Evolutionary conservation across 305 asterid species (phyloP).

Genomic region (Euphrasia arctica): DNA sequence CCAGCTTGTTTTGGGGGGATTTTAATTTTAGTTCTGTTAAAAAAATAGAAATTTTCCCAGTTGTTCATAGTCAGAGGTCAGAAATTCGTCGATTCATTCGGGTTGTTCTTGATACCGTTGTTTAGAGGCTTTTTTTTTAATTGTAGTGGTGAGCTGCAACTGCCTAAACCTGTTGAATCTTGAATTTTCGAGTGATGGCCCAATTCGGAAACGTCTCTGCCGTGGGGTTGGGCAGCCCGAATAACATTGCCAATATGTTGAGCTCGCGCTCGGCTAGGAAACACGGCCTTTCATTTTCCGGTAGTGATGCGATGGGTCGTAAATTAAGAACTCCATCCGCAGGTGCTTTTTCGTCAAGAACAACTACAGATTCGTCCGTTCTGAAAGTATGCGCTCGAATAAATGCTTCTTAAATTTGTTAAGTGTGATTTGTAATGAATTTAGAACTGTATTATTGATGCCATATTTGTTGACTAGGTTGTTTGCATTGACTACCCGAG

Average conservation of each 20-base stretch:
- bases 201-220: conserved; percentile 69
- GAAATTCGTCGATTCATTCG: background rate
- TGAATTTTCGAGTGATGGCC: conserved; percentile 38
- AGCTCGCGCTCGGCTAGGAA: conserved; percentile 33
- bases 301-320: conserved; percentile 49
- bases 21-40: too few relatives aligned
- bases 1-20: too few relatives aligned
- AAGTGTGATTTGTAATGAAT: background rate
- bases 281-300: conserved; percentile 42
- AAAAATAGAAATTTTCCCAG: background rate
- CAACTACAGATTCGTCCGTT: conserved; percentile 29
- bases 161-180: conserved; percentile 18
- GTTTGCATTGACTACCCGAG: conserved; percentile 93
- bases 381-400: conserved; percentile 45
- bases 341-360: conserved; percentile 31
- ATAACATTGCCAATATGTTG: conserved; percentile 30
- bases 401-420: conserved; percentile 16
- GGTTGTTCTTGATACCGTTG: background rate
- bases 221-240: conserved; percentile 45
- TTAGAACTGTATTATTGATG: conserved; percentile 15
- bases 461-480: conserved; percentile 37
- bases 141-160: conserved; percentile 15
- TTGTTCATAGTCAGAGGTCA: background rate
- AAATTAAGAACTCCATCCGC: conserved; percentile 36
- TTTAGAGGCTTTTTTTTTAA: background rate